Evolutionary conservation across 805 yeast species (phyloP), one percentile per base, ranked within the genome.

Genomic region (Suhomyces vadensis): DNA sequence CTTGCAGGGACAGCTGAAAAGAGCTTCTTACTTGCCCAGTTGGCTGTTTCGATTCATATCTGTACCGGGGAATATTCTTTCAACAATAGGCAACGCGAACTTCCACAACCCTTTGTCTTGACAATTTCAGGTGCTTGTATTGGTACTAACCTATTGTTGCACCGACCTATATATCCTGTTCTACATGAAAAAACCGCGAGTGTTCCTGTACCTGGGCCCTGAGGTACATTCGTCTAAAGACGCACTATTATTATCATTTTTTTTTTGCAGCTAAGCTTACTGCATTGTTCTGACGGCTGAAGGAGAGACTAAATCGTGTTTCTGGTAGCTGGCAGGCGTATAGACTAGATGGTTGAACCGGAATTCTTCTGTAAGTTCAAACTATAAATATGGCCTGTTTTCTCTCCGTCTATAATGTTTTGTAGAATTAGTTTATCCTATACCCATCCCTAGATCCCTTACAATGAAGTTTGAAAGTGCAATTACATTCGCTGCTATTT

Each of bases 391-490:
- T 17, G 7, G n/a, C 6, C 33, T 29, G 11, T 8, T 14, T 29
- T 20, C 33, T 4, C 33, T 7, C 20, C 14, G 10, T 29, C 16
- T n/a, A 20, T 10, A 16, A 11, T 16, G 11, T 29, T 29, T n/a
- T 29, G n/a, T n/a, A n/a, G n/a, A n/a, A n/a, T 8, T 29, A 29
- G 33, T 14, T 29, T 29, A 29, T 29, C 20, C 14, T 14, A 14
- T 8, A 29, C 33, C 33, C 14, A 29, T 20, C 16, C 20, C 16
- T 29, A 14, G 8, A 23, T 9, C 33, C 33, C 33, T 11, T 20
- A 20, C 37, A 33, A 40, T 40, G 43, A 40, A 40, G 37, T 40
- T 40, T 10, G 33, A 40, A 16, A 24, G 21, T 16, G 27, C 37
- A 22, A 22, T 40, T 24, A 31, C 43, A 21, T 24, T 40, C 35